Percentiles rank a stretch among this genome's conserved stretches.
Conservation (phyloP, 2,329 filamentous ascomycete species). For the Colletotrichum kahawae region DNA sequence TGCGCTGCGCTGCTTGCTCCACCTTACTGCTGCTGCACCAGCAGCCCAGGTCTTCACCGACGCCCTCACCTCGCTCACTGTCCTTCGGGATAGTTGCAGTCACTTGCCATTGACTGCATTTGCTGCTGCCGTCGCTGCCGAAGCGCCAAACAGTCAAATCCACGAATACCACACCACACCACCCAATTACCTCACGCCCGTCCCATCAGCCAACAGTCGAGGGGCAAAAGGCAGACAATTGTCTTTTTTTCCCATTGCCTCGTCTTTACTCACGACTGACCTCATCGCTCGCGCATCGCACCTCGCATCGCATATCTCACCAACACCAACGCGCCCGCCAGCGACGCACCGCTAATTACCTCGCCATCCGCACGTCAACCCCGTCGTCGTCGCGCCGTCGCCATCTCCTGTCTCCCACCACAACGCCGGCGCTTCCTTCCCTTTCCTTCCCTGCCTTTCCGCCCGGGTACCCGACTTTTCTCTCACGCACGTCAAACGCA, state of each 20-base stretch:
- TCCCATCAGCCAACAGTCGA: background rate
- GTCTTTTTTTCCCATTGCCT: background rate
- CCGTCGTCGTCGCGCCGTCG: background rate
- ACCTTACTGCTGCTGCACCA: background rate
- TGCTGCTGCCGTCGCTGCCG: background rate
- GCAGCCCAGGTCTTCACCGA: background rate
- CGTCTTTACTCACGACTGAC: background rate
- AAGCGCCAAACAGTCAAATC: background rate
- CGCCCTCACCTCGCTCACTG: background rate
- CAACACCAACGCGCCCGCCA: background rate
- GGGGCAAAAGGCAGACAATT: background rate
- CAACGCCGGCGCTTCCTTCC: background rate
- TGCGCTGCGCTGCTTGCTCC: background rate
- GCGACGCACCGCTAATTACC: background rate
- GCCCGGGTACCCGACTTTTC: background rate
- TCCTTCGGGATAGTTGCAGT: background rate
- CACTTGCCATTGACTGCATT: background rate
- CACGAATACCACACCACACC: background rate
- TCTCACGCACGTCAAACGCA: constrained; percentile 2
- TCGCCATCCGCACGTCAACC: background rate
- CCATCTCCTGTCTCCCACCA: background rate
- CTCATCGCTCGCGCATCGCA: background rate
- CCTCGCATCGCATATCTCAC: background rate
- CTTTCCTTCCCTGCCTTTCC: background rate
- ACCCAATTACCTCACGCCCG: background rate